A percentile compares a stretch with the other conserved stretches of the same genome.
These are phyloP conservation scores for Chalciporus piperatus DNA, from an alignment of 768 basidiomycete species.

Conservation along the genomic window DNA sequence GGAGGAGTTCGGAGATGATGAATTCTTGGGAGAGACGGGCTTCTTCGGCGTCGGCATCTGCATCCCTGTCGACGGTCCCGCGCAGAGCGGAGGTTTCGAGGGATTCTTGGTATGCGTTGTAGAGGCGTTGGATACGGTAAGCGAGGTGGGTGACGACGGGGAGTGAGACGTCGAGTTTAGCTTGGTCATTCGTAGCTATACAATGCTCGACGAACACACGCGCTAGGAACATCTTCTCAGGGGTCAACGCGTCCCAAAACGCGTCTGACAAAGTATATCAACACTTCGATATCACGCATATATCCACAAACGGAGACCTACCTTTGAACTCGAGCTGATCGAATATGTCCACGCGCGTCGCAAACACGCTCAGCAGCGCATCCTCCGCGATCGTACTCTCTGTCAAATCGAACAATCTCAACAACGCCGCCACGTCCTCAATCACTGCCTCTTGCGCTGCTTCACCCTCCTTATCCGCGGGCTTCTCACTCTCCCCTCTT, in stretches of 20 bases:
- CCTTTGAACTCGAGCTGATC: constrained; percentile 69
- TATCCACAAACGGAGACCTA: constrained; percentile 31
- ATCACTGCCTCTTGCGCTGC: constrained; percentile 18
- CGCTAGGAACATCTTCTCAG: constrained; percentile 76
- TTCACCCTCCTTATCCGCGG: constrained; percentile 37
- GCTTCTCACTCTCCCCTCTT: constrained; percentile 25
- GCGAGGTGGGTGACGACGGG: constrained; percentile 87
- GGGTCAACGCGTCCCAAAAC: constrained; percentile 69
- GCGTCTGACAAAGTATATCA: constrained; percentile 41
- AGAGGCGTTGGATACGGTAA: constrained; percentile 65
- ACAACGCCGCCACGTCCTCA: constrained; percentile 45
- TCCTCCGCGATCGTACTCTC: constrained; percentile 66
- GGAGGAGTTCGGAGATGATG: constrained; percentile 78
- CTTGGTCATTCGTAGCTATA: constrained; percentile 53
- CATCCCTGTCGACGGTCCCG: constrained; percentile 34
- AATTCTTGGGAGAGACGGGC: constrained; percentile 51
- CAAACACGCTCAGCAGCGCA: constrained; percentile 71
- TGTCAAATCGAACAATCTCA: constrained; percentile 58
- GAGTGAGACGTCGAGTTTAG: constrained; percentile 62
- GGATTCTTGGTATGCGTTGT: constrained; percentile 58
- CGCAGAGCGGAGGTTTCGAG: constrained; percentile 35
- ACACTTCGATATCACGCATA: background rate
- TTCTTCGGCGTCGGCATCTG: constrained; percentile 44
- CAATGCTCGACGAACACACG: constrained; percentile 85
- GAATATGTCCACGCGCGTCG: constrained; percentile 60